Conservation (phyloP, 805 yeast genomes). For the Maudiozyma serrabonitensis region DNA sequence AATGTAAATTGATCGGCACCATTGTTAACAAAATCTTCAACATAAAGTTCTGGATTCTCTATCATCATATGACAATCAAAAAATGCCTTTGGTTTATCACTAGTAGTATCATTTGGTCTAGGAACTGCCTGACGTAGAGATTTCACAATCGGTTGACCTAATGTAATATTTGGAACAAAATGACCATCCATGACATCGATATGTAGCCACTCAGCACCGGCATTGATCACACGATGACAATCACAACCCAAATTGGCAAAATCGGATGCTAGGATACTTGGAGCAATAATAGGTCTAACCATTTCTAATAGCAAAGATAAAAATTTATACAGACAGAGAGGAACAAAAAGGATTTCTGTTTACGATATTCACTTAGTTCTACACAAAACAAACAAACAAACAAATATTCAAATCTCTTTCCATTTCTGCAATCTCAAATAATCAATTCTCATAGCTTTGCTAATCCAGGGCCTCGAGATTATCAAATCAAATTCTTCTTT, state of each 20-base stretch:
- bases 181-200: constrained; percentile 98
- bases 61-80: constrained; percentile 99
- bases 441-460: too few relatives aligned
- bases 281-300: constrained; percentile 84
- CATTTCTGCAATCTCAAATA: too few relatives aligned
- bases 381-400: too few relatives aligned
- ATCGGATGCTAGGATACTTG: constrained; percentile 87
- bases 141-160: constrained; percentile 85
- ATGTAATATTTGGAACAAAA: constrained; percentile 91
- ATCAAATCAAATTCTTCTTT: too few relatives aligned
- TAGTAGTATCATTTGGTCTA: constrained; percentile 34
- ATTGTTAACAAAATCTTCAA: constrained; percentile 78
- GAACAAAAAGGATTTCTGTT: too few relatives aligned
- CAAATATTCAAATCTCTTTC: too few relatives aligned
- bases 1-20: constrained; percentile 96
- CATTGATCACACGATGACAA: constrained; percentile 67
- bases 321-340: neutral
- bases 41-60: constrained; percentile 85
- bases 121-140: constrained; percentile 74
- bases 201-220: constrained; percentile 94
- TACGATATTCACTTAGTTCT: too few relatives aligned
- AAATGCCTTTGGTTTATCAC: constrained; percentile 36
- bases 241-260: constrained; percentile 84
- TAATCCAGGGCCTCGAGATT: too few relatives aligned
- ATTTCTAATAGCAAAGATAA: constrained; percentile 27